Base-by-base conservation (phyloP, 2,329 filamentous ascomycete genomes). In the Emergomyces pasteurianus region DNA sequence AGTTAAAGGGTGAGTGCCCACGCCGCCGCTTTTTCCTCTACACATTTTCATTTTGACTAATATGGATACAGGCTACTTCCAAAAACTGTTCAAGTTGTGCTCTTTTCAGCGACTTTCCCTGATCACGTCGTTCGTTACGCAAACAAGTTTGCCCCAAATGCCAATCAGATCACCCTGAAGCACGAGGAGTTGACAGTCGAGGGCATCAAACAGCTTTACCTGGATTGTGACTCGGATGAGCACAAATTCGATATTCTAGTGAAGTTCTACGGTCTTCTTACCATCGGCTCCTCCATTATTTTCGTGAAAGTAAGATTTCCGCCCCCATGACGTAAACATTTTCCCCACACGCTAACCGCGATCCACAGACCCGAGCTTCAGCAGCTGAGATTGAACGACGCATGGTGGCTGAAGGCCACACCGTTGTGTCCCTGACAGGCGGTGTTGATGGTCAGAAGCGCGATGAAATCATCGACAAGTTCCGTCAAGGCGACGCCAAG, bases 201-300 rank as follows among this genome's bases (percentile, higher is more conserved):
- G 73, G 94, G 94, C 26, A 99, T 99, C 72, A 95, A 92, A 66
- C 94, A 99, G 72, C 90, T 99, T 78, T 99, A 95, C 72, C 90
- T 99, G 73, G 94, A 99, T 74, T 97, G 92, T 70, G 84, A 88
- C 26, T 81, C 82, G 40, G 89, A 95, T 66, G 78, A 86, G 42
- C 85, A 89, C 69, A 97, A 97, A 73, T 99, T 95, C 72, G 84
- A 88, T 42, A 86, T 89, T 61, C 84, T 99, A 8, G 88, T 95
- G 73, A 90, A 92, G 72, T 88, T 99, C 62, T 99, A 99, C 72
- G 92, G 92, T 61, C 80, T 97, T 52, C 92, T 99, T 84, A 96
- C 92, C 18, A 91, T 97, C 68, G 92, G 92, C 5, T 96, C 92
- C 8, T 97, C 94, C 0, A 96, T 99, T 71, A 97, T 99, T 68